Base-by-base conservation (phyloP, 1,284 basidiomycete genomes). In the Abortiporus biennis region DNA sequence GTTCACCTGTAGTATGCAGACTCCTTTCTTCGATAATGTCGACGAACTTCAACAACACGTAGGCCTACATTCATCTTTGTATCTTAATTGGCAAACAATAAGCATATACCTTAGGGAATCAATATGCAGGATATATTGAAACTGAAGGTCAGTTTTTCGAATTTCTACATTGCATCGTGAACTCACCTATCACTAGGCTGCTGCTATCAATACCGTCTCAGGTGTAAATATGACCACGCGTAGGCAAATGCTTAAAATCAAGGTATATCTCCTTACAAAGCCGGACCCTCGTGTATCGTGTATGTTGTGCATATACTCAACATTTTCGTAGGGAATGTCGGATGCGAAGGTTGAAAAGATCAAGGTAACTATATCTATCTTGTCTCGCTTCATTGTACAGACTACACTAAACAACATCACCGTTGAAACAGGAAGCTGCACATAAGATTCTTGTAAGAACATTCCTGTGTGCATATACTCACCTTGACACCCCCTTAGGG, bases 281-380 rank as follows among this genome's bases (percentile, higher is more conserved):
- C n/a, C n/a, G n/a, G n/a, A n/a, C n/a, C 27, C 27, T 29, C 27
- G n/a, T 45, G 43, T 19, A 2, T 19, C 32, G 16, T 23, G 19
- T 21, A 38, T 19, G 27, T 16, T 31, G 15, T 21, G n/a, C 29
- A 32, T 37, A 5, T 32, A 22, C 19, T 17, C 15, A 21, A 29
- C 22, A 13, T 31, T 33, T 34, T 47, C 45, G n/a, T 46, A 87
- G 83, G 85, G 85, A 22, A 82, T 88, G 75, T 90, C 87, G 2
- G 87, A 90, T 52, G 88, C 92, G 1, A 96, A 96, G 61, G 90
- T 96, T 0, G 92, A 96, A 57, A 96, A 96, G 61, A 88, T 96
- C 54, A 95, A 43, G 71, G 92, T 81, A 46, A 51, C 59, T 21
- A 16, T 49, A 21, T 31, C 21, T 20, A 43, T 36, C n/a, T 29